Base-by-base conservation (phyloP, 2,329 filamentous ascomycete genomes). In the Dendryphion nanum region DNA sequence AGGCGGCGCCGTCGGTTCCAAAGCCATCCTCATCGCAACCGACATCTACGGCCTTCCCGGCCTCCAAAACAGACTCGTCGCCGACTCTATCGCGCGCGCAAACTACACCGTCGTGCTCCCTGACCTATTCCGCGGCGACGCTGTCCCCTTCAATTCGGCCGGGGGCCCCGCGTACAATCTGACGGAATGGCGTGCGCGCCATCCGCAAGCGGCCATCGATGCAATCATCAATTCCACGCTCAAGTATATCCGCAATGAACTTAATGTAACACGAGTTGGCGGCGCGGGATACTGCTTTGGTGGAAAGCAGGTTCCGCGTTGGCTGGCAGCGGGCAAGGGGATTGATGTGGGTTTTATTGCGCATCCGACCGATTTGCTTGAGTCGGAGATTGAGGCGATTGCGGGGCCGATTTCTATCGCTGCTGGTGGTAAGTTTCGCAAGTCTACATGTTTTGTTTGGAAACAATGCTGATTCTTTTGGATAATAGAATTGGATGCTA, bases 271-370 rank as follows among this genome's bases (percentile, higher is more conserved):
- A 59, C 78, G 75, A 47, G 66, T 89, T 21, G 85, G 78, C 2
- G 77, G 73, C 12, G 77, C 82, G 1, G 85, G 85, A 0, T 89
- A 89, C 67, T 89, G 86, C 66, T 86, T 89, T 48, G 85, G 85
- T 24, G 75, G 76, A 38, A 86, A 86, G 78, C 89, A 86, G 62
- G 79, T 87, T 21, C 72, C 76, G 35, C 80, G 85, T 20, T 81
- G 82, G 68, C 74, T 77, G 4, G 68, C 69, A 17, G 42, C 69
- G 39, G 81, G 78, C 44, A 71, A 44, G 31, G 51, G 52, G 6
- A 47, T 88, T 48, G 70, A 83, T 33, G 83, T 76, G 38, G 85
- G 83, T 28, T 89, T 77, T 66, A 62, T 79, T 14, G 85, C 85
- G 2, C 85, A 89, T 63, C 85, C 85, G 1, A 84, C 81, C 6